phyloP scores from a whole-genome alignment of 208 protist genomes.

The Strigomonas culicis region DNA sequence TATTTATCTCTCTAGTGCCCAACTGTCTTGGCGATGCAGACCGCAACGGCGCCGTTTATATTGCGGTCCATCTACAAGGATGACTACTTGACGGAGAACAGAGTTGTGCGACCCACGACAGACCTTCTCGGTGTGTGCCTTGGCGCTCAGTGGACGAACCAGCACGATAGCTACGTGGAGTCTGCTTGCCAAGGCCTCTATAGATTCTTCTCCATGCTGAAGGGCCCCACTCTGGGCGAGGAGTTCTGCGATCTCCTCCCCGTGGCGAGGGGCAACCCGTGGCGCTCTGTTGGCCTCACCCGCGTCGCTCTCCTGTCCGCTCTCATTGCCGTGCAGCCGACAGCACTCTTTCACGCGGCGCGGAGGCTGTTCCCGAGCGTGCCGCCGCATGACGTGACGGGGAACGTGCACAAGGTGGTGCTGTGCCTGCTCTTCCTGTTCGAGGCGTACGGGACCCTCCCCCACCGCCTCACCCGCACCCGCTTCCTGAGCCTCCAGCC shows the following conservation, averaged over 20 bases:
- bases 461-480: slow-evolving; percentile 55
- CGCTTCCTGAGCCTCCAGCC: slow-evolving; percentile 77
- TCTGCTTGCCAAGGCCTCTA: slow-evolving; percentile 58
- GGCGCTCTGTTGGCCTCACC: slow-evolving; percentile 33
- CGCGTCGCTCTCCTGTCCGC: slow-evolving; percentile 54
- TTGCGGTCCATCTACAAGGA: slow-evolving; percentile 85
- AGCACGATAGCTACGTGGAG: slow-evolving; percentile 57
- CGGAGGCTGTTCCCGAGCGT: slow-evolving; percentile 52
- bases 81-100: slow-evolving; percentile 60
- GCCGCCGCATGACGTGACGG: slow-evolving; percentile 57
- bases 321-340: slow-evolving; percentile 56
- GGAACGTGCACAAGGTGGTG: slow-evolving; percentile 41
- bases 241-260: slow-evolving; percentile 86
- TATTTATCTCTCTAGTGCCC: too few relatives aligned
- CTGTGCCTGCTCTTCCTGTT: slow-evolving; percentile 72
- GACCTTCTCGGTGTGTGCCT: slow-evolving; percentile 66
- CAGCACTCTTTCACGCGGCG: slow-evolving; percentile 39
- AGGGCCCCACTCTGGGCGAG: slow-evolving; percentile 78
- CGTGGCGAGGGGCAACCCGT: slow-evolving; percentile 36
- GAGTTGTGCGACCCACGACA: slow-evolving; percentile 53
- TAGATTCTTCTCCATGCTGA: slow-evolving; percentile 57
- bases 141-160: slow-evolving; percentile 75
- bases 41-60: slow-evolving; percentile 77
- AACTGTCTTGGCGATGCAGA: slow-evolving; percentile 44
- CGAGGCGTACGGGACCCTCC: slow-evolving; percentile 71